phyloP scores from a whole-genome alignment of 257 asterid species.

The Sherardia arvensis region DNA sequence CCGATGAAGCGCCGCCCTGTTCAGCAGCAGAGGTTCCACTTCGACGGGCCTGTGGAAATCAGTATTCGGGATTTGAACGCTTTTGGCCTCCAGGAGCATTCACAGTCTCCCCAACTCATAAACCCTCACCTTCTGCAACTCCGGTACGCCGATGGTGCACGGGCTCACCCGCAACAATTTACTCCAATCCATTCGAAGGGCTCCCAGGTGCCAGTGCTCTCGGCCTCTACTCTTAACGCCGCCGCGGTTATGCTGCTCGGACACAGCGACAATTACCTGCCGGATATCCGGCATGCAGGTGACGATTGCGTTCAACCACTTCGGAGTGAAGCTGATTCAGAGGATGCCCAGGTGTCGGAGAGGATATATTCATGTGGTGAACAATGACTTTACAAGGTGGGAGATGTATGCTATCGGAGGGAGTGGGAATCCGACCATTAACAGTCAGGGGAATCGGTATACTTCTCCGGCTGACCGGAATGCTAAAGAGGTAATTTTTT shows the following conservation, averaged over 20 bases:
- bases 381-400: slow-evolving; percentile 70
- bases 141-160: too few relatives aligned
- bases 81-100: too few relatives aligned
- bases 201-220: too few relatives aligned
- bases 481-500: slow-evolving; percentile 80
- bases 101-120: too few relatives aligned
- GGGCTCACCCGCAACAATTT: too few relatives aligned
- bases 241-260: slow-evolving; percentile 67
- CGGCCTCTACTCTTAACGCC: too few relatives aligned
- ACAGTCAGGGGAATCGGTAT: slow-evolving; percentile 71
- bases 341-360: slow-evolving; percentile 80
- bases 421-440: slow-evolving; percentile 68
- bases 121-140: too few relatives aligned
- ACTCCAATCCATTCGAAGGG: too few relatives aligned
- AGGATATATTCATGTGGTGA: slow-evolving; percentile 72
- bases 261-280: slow-evolving; percentile 54
- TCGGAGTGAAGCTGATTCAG: slow-evolving; percentile 50
- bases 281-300: slow-evolving; percentile 84
- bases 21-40: slow-evolving; percentile 41
- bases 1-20: slow-evolving; percentile 74
- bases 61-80: slow-evolving; percentile 73
- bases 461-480: slow-evolving; percentile 51
- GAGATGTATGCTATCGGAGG: slow-evolving; percentile 88
- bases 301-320: slow-evolving; percentile 62
- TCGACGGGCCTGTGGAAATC: slow-evolving; percentile 48